Percentiles rank a stretch among this genome's conserved stretches.
Conservation (phyloP, 2,329 filamentous ascomycete genomes). For the Aaosphaeria arxii region DNA sequence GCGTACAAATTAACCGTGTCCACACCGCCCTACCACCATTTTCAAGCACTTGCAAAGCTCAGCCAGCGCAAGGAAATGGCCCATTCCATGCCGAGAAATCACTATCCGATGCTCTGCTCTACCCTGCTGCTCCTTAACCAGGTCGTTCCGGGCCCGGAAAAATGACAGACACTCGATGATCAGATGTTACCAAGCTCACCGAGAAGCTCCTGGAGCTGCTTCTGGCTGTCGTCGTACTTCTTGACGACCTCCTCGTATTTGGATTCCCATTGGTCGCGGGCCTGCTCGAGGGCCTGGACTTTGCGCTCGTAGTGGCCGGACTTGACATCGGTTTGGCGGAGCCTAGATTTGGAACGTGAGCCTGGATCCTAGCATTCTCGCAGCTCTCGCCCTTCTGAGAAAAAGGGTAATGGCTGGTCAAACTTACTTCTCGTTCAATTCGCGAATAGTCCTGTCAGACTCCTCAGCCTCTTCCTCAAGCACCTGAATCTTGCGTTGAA, state of each 20-base stretch:
- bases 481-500: slow-evolving; percentile 89
- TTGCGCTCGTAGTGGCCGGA: slow-evolving; percentile 99
- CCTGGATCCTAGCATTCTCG: slow-evolving; percentile 11
- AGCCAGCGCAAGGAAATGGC: no score
- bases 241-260: slow-evolving; percentile 98
- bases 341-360: slow-evolving; percentile 52
- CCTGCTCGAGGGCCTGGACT: slow-evolving; percentile 90
- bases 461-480: slow-evolving; percentile 98
- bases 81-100: no score
- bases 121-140: no score
- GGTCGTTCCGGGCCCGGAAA: no score
- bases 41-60: no score
- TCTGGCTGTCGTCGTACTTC: slow-evolving; percentile 80
- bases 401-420: slow-evolving; percentile 4
- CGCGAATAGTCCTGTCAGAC: slow-evolving; percentile 91
- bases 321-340: slow-evolving; percentile 98
- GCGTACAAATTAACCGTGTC: slow-evolving; percentile 15
- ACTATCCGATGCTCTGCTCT: no score
- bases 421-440: slow-evolving; percentile 96
- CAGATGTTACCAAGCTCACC: slow-evolving; percentile 91
- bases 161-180: slow-evolving; percentile 20
- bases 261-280: slow-evolving; percentile 90
- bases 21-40: not conserved
- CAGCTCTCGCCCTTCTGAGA: no score
- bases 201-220: slow-evolving; percentile 89